A percentile compares a stretch with the other conserved stretches of the same genome.
Conservation (phyloP, 441 rosid species). For the Theobroma grandiflorum region DNA sequence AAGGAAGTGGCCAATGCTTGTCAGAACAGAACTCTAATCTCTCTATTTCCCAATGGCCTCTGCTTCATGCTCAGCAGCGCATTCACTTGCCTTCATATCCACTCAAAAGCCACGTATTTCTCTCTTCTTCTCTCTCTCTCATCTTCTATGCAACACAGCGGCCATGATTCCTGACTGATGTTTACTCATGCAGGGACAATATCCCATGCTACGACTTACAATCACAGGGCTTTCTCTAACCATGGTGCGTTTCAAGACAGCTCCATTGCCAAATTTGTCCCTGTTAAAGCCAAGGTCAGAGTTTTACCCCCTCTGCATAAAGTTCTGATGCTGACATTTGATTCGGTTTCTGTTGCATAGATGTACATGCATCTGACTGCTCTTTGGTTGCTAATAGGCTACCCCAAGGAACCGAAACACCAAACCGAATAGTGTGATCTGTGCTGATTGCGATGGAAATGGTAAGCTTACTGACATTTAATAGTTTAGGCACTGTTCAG, state of each 20-base stretch:
- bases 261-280: slow-evolving; percentile 15
- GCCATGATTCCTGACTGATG: not conserved
- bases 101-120: slow-evolving; percentile 30
- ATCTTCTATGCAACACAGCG: too few species aligned
- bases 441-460: slow-evolving; percentile 59
- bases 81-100: slow-evolving; percentile 21
- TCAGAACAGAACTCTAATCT: not conserved
- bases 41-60: slow-evolving; percentile 34
- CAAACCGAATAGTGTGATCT: slow-evolving; percentile 54
- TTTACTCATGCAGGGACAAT: slow-evolving; percentile 21
- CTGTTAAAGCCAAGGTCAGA: slow-evolving; percentile 41
- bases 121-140: not conserved
- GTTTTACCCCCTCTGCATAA: not conserved
- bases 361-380: not conserved
- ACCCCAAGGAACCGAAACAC: slow-evolving; percentile 37
- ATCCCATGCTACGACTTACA: slow-evolving; percentile 4
- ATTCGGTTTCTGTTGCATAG: not conserved
- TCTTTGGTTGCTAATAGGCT: slow-evolving; percentile 38
- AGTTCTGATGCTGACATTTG: not conserved
- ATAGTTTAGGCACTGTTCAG: not conserved
- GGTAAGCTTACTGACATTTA: slow-evolving; percentile 39
- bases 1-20: not conserved
- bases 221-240: slow-evolving; percentile 26
- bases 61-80: slow-evolving; percentile 27
- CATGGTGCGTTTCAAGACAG: slow-evolving; percentile 1